These are phyloP conservation scores for Suillus fuscotomentosus DNA, from an alignment of 768 basidiomycete genomes.

Conservation along the genomic window DNA sequence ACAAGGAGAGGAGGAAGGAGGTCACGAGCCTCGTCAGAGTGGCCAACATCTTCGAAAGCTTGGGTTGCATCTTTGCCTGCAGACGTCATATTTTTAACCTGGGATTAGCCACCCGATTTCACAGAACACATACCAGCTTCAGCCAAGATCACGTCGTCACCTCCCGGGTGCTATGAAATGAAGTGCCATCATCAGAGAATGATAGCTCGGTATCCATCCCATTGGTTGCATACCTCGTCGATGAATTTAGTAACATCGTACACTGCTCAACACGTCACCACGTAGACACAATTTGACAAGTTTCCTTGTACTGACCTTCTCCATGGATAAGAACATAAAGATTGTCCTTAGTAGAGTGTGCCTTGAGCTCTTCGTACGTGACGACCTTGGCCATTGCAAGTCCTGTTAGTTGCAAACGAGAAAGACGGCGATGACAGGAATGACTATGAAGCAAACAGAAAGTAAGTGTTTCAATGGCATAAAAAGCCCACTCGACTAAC, in stretches of 20 bases:
- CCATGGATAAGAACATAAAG: slow-evolving; percentile 82
- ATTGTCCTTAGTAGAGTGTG: slow-evolving; percentile 69
- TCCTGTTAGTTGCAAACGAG: slow-evolving; percentile 10
- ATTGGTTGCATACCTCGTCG: slow-evolving; percentile 68
- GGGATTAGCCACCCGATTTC: not conserved
- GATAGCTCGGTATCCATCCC: too few relatives aligned
- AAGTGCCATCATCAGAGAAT: not conserved
- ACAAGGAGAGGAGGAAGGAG: slow-evolving; percentile 77
- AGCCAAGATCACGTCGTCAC: slow-evolving; percentile 94
- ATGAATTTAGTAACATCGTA: slow-evolving; percentile 93
- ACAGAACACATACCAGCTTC: slow-evolving; percentile 73
- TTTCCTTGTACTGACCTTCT: slow-evolving; percentile 56
- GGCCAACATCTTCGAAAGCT: slow-evolving; percentile 98
- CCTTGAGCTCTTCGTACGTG: slow-evolving; percentile 74
- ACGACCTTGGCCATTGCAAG: slow-evolving; percentile 50
- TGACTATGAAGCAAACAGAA: slow-evolving; percentile 27
- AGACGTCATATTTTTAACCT: slow-evolving; percentile 4
- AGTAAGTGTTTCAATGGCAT: slow-evolving; percentile 10
- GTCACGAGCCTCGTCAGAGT: slow-evolving; percentile 95
- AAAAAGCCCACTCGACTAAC: too few relatives aligned
- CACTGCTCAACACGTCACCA: slow-evolving; percentile 46
- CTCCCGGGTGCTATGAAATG: slow-evolving; percentile 80
- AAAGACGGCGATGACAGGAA: slow-evolving; percentile 12
- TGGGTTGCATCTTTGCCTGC: slow-evolving; percentile 94
- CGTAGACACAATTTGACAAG: not conserved